Conservation (phyloP, 768 basidiomycete genomes). For the Cystobasidiopsis lactophilus region DNA sequence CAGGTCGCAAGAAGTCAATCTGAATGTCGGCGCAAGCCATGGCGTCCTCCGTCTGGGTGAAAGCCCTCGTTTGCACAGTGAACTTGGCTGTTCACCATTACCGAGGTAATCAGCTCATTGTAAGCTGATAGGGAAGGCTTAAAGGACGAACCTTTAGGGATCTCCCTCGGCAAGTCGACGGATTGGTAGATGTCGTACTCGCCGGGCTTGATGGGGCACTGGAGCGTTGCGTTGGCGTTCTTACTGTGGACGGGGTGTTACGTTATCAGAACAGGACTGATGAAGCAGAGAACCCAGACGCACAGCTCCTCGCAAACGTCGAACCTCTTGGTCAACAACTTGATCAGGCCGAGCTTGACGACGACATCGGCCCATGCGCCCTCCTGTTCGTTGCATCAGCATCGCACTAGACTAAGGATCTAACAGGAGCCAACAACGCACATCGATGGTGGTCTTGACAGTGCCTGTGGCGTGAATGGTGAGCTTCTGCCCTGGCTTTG, state of each 20-base stretch:
- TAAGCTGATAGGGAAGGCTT: neutral
- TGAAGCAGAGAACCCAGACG: slow-evolving; percentile 21
- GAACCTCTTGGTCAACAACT: slow-evolving; percentile 59
- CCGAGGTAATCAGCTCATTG: slow-evolving; percentile 3
- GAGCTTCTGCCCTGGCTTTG: slow-evolving; percentile 60
- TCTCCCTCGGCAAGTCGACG: slow-evolving; percentile 71
- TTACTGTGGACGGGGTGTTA: slow-evolving; percentile 29
- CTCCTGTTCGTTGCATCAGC: slow-evolving; percentile 33
- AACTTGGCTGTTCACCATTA: slow-evolving; percentile 48
- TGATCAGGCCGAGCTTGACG: slow-evolving; percentile 85
- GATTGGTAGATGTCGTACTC: slow-evolving; percentile 54
- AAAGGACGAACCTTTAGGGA: slow-evolving; percentile 42
- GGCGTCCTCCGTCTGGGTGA: slow-evolving; percentile 41
- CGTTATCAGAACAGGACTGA: too few relatives aligned
- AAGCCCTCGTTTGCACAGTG: slow-evolving; percentile 42
- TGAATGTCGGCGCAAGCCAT: slow-evolving; percentile 59
- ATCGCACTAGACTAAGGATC: neutral
- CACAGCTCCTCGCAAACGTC: slow-evolving; percentile 89
- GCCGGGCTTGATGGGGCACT: slow-evolving; percentile 64
- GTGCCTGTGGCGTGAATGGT: slow-evolving; percentile 57
- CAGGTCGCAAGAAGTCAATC: slow-evolving; percentile 38
- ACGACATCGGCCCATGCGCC: slow-evolving; percentile 73
- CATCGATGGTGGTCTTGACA: slow-evolving; percentile 42
- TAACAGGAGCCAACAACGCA: slow-evolving; percentile 22
- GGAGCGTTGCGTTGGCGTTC: slow-evolving; percentile 48